Percentiles rank a stretch among this genome's conserved stretches.
Evolutionary conservation across 2,329 filamentous ascomycete genomes (phyloP).

Genomic region (Aspergillus transmontanensis): DNA sequence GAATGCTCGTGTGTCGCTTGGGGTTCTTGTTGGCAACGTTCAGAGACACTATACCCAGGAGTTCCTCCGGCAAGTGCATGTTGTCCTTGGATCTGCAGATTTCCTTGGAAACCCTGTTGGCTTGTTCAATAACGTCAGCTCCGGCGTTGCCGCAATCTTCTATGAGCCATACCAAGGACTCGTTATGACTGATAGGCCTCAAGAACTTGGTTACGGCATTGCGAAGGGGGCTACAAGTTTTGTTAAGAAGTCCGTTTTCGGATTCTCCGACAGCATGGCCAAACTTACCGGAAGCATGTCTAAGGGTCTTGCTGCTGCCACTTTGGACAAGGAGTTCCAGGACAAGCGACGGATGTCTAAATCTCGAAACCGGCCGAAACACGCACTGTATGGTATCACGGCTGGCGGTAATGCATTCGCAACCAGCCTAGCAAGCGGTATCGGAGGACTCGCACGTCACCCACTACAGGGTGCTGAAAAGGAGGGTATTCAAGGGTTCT

Average conservation of each 20-base stretch:
- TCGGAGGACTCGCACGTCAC: slow-evolving; percentile 89
- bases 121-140: slow-evolving; percentile 97
- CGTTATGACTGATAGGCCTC: slow-evolving; percentile 92
- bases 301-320: slow-evolving; percentile 92
- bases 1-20: slow-evolving; percentile 88
- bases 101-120: slow-evolving; percentile 97
- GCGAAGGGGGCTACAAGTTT: slow-evolving; percentile 96
- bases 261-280: slow-evolving; percentile 94
- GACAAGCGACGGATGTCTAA: slow-evolving; percentile 92
- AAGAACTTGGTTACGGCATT: slow-evolving; percentile 92
- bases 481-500: slow-evolving; percentile 89
- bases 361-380: slow-evolving; percentile 91
- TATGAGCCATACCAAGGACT: slow-evolving; percentile 98
- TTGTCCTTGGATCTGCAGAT: slow-evolving; percentile 94
- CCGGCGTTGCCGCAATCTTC: slow-evolving; percentile 95
- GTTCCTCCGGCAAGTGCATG: slow-evolving; percentile 92
- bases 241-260: slow-evolving; percentile 98
- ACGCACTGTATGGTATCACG: slow-evolving; percentile 93
- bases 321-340: slow-evolving; percentile 97
- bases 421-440: slow-evolving; percentile 87
- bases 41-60: slow-evolving; percentile 97
- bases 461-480: slow-evolving; percentile 94
- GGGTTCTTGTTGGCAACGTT: slow-evolving; percentile 80
- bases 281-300: slow-evolving; percentile 97
- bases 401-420: slow-evolving; percentile 94